These are phyloP conservation scores for Fomitopsis pinicola DNA, from an alignment of 1,284 basidiomycete species.

Conservation along the genomic window DNA sequence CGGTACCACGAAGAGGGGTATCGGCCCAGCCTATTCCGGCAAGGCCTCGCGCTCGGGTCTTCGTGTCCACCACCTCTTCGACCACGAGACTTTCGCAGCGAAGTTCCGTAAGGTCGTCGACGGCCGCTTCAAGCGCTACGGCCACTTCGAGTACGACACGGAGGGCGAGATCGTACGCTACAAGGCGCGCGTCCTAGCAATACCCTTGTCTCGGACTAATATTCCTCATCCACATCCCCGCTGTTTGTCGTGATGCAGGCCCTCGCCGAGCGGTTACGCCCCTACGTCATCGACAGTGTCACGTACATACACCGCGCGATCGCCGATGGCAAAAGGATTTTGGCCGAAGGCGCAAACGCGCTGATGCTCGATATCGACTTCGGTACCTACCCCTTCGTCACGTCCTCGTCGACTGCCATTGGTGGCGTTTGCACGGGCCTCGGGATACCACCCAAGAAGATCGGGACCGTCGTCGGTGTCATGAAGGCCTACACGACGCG, in stretches of 20 bases:
- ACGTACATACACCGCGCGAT: slow-evolving; percentile 84
- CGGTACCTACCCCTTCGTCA: slow-evolving; percentile 97
- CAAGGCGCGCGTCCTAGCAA: slow-evolving; percentile 48
- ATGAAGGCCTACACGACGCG: slow-evolving; percentile 98
- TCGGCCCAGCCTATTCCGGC: slow-evolving; percentile 97
- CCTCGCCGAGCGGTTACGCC: slow-evolving; percentile 82
- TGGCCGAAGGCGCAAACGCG: slow-evolving; percentile 97
- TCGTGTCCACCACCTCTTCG: slow-evolving; percentile 95
- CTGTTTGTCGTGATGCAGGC: slow-evolving; percentile 37
- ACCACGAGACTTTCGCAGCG: slow-evolving; percentile 78
- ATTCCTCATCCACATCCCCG: not conserved
- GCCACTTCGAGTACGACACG: slow-evolving; percentile 97
- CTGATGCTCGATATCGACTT: slow-evolving; percentile 98
- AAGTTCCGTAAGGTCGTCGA: slow-evolving; percentile 98
- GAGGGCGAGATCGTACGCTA: slow-evolving; percentile 94
- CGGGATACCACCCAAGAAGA: slow-evolving; percentile 86
- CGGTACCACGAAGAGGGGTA: slow-evolving; percentile 97
- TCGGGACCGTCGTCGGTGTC: slow-evolving; percentile 88
- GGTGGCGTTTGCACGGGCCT: slow-evolving; percentile 97
- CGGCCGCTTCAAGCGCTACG: slow-evolving; percentile 97
- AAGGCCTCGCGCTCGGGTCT: slow-evolving; percentile 97
- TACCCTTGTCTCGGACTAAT: not conserved
- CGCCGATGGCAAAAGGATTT: slow-evolving; percentile 69
- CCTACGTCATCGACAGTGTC: slow-evolving; percentile 88
- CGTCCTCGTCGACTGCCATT: slow-evolving; percentile 88